Evolutionary conservation across 2,329 filamentous ascomycete genomes (phyloP), one percentile per base, ranked within the genome.

Genomic region (Penicillium olsonii): DNA sequence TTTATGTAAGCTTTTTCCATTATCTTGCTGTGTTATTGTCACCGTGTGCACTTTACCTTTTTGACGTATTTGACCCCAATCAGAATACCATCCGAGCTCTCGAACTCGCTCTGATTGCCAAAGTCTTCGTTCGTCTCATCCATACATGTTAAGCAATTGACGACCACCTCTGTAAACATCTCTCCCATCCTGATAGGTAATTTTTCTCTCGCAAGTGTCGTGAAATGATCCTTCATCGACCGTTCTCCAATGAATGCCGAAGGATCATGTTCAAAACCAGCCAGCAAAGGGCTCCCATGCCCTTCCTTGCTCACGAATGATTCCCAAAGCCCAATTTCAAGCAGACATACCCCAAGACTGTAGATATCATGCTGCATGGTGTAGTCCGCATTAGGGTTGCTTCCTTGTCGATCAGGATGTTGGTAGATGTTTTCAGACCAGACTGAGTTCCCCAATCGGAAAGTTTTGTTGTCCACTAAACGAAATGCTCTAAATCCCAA

Each of bases 141-240:
- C 14, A 72, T 41, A 29, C 68, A 72, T 0, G 66, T 69, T 17
- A 74, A 52, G n/a, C 70, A 73, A 5, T 62, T 65, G 5, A 63
- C 49, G 0, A 70, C 69, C 2, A 71, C 46, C 5, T 59, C 37
- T 5, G 64, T 50, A 39, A 70, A 74, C 27, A 43, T 62, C 2
- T 22, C 33, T 3, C 48, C 52, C 52, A 55, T 55, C 12, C n/a
- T 27, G 2, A 14, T 20, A 9, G 40, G 40, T n/a, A 43, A 18
- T 10, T 5, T n/a, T 24, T 38, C 37, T 5, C 12, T 15, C 7
- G 37, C 37, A 5, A 38, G 5, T 4, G 11, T 6, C 14, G 10
- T n/a, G 4, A 14, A 24, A 8, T 38, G 19, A 12, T 15, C 37
- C 37, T 38, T 38, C 10, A 38, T 19, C 27, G 22, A 29, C 10